Evolutionary conservation across 306 rosid species (phyloP).

Genomic region (Medicago arabica): DNA sequence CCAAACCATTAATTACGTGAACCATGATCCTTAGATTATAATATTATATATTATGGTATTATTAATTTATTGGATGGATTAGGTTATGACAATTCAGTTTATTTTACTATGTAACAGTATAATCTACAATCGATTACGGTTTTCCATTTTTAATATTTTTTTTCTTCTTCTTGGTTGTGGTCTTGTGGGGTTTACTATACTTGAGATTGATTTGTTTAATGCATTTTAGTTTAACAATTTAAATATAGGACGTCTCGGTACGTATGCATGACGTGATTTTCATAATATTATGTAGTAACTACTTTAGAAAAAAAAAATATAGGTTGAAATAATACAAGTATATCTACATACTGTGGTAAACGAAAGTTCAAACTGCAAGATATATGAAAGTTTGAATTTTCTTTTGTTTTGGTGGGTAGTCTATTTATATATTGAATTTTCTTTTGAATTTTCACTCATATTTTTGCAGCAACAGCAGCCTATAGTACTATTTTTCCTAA

Average conservation of each 20-base stretch:
- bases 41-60: background rate
- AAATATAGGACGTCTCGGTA: background rate
- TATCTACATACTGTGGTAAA: no score
- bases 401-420: background rate
- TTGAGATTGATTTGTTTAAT: background rate
- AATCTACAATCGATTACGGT: constrained; percentile 7
- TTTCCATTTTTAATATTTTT: background rate
- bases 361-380: background rate
- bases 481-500: no score
- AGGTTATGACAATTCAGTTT: constrained; percentile 12
- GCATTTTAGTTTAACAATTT: background rate
- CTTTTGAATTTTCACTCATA: no score
- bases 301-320: no score
- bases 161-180: background rate
- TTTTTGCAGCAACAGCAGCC: background rate
- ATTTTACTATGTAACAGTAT: background rate
- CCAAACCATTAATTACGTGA: constrained; percentile 22
- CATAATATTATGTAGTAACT: background rate
- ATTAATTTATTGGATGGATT: constrained; percentile 10
- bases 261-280: background rate
- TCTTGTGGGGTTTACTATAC: background rate
- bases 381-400: background rate
- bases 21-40: background rate
- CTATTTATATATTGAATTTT: no score
- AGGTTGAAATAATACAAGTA: no score